phyloP scores from a whole-genome alignment of 2,329 filamentous ascomycete genomes.

The Diaporthe sp. region DNA sequence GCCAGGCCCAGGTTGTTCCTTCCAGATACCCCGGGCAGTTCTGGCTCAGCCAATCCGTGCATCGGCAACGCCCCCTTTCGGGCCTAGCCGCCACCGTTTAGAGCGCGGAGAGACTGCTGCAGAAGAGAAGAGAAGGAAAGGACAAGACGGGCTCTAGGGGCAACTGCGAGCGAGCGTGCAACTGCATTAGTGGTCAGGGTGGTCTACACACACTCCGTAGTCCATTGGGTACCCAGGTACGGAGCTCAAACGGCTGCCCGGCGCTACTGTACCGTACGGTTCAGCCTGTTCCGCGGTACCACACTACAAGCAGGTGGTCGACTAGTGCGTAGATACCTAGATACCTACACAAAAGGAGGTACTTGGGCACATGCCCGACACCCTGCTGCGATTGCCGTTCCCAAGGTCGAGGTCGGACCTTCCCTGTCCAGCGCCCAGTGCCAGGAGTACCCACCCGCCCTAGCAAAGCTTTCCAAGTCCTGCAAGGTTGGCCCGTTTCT shows the following conservation, averaged over 20 bases:
- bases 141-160: background rate
- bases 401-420: background rate
- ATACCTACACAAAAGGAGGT: no score
- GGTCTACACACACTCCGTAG: background rate
- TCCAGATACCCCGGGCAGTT: background rate
- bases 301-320: background rate
- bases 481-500: constrained; percentile 24
- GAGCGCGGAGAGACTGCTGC: background rate
- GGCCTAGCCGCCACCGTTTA: constrained; percentile 9
- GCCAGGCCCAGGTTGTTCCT: constrained; percentile 15
- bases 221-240: background rate
- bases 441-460: background rate
- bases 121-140: background rate
- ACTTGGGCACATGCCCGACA: background rate
- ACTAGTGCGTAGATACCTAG: no score
- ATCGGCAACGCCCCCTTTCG: background rate
- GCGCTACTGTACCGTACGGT: background rate
- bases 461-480: constrained; percentile 20
- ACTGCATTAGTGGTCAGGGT: background rate
- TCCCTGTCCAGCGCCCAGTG: background rate
- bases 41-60: constrained; percentile 18
- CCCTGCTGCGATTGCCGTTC: background rate
- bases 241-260: constrained; percentile 1
- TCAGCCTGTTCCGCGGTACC: background rate
- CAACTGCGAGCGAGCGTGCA: background rate